Evolutionary conservation across 305 asterid species (phyloP), one percentile per base, ranked within the genome.

Genomic region (Fraxinus paxiana): DNA sequence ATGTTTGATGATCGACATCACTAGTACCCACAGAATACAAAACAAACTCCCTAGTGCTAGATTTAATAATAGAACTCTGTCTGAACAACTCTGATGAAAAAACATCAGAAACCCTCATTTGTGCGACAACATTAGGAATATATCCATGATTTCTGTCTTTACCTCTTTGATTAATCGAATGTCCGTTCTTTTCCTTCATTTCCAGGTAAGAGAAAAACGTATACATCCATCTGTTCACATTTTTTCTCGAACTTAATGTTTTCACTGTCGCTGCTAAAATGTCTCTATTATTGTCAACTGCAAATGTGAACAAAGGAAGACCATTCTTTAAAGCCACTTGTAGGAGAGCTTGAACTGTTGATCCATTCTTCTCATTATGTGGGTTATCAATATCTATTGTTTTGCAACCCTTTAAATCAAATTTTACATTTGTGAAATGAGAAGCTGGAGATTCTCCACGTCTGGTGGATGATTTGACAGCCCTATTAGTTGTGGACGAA

Each of bases 261-360:
- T 87, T 90, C 80, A 89, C 82, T 12, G 95, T 93, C 75, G 97
- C 95, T 76, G 97, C 97, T 80, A 92, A 86, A 81, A 93, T 89
- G 54, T 92, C 87, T 46, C 86, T 83, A 76, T 88, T 87, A 65
- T 90, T 87, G 77, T 92, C 95, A 67, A 90, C 95, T 28, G 97
- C 92, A 87, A 93, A 92, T 76, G 94, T 93, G 86, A 88, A 92
- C n/a, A 91, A 86, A 76, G 97, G 97, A 85, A 89, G 90, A 5
- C 92, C 97, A 41, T 92, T 93, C 87, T 88, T 93, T 63, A 89
- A 83, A 54, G 97, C 89, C 84, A 91, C 93, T 69, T 90, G 97
- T 41, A 93, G 86, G 75, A 92, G 95, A 59, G 98, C 97, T 89
- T 89, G 98, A 77, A 76, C 80, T 20, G 79, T 83, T 18, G 87